Evolutionary conservation across 805 yeast species (phyloP).

Genomic region (Wickerhamomyces bisporus): DNA sequence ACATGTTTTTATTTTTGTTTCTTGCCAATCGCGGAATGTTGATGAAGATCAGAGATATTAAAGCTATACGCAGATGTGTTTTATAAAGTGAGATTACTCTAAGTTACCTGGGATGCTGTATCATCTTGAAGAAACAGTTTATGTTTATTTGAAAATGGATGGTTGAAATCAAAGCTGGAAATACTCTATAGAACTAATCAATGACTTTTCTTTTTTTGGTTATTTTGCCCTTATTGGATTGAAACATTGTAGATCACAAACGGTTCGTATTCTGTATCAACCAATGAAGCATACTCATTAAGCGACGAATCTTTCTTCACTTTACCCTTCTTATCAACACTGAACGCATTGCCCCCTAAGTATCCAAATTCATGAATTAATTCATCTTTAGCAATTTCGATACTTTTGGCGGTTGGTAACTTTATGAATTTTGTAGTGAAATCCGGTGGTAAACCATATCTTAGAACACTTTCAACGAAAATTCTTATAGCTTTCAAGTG

Average conservation of each 20-base stretch:
- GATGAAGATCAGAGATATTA: too few relatives aligned
- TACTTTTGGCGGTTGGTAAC: slow-evolving; percentile 38
- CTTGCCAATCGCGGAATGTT: too few relatives aligned
- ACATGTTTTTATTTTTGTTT: too few relatives aligned
- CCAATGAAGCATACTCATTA: slow-evolving; percentile 85
- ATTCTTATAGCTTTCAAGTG: slow-evolving; percentile 84
- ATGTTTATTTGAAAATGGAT: too few relatives aligned
- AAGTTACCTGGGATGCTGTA: too few relatives aligned
- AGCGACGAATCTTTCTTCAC: slow-evolving; percentile 59
- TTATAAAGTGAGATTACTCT: too few relatives aligned
- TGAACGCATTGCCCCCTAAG: slow-evolving; percentile 86
- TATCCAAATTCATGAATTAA: slow-evolving; percentile 76
- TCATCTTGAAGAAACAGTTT: too few relatives aligned
- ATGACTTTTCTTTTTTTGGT: too few relatives aligned
- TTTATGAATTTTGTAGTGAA: slow-evolving; percentile 52
- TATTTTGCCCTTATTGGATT: slow-evolving; percentile 23
- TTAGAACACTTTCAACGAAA: slow-evolving; percentile 87
- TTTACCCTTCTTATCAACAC: slow-evolving; percentile 60
- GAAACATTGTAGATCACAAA: slow-evolving; percentile 75
- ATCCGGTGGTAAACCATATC: slow-evolving; percentile 96
- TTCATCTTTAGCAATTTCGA: slow-evolving; percentile 59
- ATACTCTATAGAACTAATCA: too few relatives aligned
- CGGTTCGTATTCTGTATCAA: slow-evolving; percentile 94
- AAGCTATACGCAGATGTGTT: too few relatives aligned
- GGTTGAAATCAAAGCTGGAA: too few relatives aligned